Evolutionary conservation across 2,329 filamentous ascomycete genomes (phyloP).

Genomic region (Aureobasidium sp.): DNA sequence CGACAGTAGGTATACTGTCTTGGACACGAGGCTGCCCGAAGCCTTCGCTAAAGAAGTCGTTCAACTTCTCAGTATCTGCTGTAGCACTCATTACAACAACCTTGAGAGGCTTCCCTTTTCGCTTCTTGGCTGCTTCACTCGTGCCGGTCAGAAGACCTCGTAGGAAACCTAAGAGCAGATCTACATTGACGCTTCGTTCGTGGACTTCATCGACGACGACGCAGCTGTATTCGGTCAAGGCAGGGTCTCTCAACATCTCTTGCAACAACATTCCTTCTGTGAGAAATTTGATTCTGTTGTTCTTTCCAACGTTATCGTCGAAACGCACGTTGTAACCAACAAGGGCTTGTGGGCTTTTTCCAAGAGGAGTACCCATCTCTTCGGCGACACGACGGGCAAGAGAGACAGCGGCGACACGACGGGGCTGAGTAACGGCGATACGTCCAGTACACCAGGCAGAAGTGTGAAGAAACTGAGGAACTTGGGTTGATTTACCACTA

Average conservation of each 20-base stretch:
- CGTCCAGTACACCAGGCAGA: constrained; percentile 79
- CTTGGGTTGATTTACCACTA: constrained; percentile 93
- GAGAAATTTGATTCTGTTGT: constrained; percentile 83
- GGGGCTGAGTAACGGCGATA: constrained; percentile 89
- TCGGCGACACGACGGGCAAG: constrained; percentile 79
- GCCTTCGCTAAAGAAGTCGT: constrained; percentile 58
- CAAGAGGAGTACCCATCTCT: constrained; percentile 63
- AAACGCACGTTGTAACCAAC: constrained; percentile 96
- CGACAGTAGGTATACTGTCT: background rate
- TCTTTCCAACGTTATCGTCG: constrained; percentile 73
- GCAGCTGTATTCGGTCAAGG: constrained; percentile 76
- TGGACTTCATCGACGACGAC: constrained; percentile 95
- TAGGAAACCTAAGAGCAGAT: constrained; percentile 81
- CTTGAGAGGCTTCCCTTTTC: constrained; percentile 69
- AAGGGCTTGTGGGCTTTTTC: constrained; percentile 47
- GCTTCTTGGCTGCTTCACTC: constrained; percentile 49
- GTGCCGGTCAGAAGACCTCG: constrained; percentile 62
- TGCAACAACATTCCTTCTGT: constrained; percentile 96
- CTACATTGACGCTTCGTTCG: constrained; percentile 89
- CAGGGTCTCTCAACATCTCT: constrained; percentile 79
- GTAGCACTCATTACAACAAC: constrained; percentile 97
- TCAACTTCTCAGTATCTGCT: constrained; percentile 72
- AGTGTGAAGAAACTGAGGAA: constrained; percentile 76
- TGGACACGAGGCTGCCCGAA: background rate
- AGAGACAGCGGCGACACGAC: constrained; percentile 87